Evolutionary conservation across 768 basidiomycete species (phyloP), one percentile per base, ranked within the genome.

Genomic region (Pleurotus eryngii): DNA sequence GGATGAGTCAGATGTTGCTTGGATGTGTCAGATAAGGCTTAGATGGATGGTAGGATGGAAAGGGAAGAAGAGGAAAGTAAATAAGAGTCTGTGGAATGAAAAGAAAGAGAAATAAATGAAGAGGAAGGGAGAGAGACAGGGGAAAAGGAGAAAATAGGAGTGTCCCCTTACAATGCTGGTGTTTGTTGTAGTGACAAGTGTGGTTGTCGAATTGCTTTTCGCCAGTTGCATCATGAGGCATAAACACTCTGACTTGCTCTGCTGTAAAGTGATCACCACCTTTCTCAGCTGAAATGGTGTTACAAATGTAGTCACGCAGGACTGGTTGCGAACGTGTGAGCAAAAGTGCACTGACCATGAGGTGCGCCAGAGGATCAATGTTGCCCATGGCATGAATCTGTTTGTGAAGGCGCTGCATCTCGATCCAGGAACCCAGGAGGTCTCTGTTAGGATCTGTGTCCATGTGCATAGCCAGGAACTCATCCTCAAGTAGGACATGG

Each of bases 331-430:
- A 15, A 51, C 53, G 17, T 20, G 51, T 24, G 51, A 42, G 24
- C 30, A 27, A 47, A 48, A 47, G 14, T 26, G 26, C 58, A 24
- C 20, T 5, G 38, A 26, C 62, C 5, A 49, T 51, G 2, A 57
- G 51, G 12, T 64, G 62, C 0, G 37, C 46, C 11, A 62, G 63
- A 7, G 58, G 46, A 11, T 54, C 59, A 0, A 61, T 65, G 0
- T 59, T 40, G 3, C 63, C 65, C 37, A 65, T 62, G 9, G 64
- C 62, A 38, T 55, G 66, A 3, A 67, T 58, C 18, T 49, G 59
- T 2, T 49, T 39, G 30, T 59, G 43, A 22, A 67, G 49, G 2
- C 66, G 39, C 3, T 42, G 26, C 7, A 67, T 35, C 12, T 48
- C 24, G 3, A 24, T 46, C 17, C 46, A 57, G 1, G 54, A 57